Conservation (phyloP, 176 grass and related monocot species). For the Miscanthus lutarioriparius region DNA sequence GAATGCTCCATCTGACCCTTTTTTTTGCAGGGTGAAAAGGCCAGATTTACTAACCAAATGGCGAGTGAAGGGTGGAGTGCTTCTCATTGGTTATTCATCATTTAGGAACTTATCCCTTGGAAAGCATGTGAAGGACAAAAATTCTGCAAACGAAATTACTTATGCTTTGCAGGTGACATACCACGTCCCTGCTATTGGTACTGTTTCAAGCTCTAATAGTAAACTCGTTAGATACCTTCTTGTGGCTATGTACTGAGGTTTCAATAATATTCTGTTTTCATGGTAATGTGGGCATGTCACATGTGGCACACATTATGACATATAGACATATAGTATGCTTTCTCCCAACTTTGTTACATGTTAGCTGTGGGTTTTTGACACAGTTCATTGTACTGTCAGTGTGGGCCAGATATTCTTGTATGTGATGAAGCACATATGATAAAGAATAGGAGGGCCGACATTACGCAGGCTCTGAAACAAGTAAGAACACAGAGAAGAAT, state of each 20-base stretch:
- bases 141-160: slow-evolving; percentile 64
- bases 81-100: slow-evolving; percentile 94
- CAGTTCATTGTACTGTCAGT: slow-evolving; percentile 52
- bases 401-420: slow-evolving; percentile 95
- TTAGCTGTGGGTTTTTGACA: slow-evolving; percentile 40
- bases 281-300: slow-evolving; percentile 1
- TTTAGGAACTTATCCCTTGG: slow-evolving; percentile 93
- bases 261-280: not conserved
- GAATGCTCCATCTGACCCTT: slow-evolving; percentile 3
- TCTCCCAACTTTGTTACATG: not conserved
- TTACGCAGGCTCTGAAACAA: slow-evolving; percentile 90
- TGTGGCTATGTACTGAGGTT: slow-evolving; percentile 18
- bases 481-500: slow-evolving; percentile 94
- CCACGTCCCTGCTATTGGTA: not conserved
- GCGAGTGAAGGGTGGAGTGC: slow-evolving; percentile 78
- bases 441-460: slow-evolving; percentile 92
- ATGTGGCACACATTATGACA: slow-evolving; percentile 8
- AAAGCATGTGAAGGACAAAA: slow-evolving; percentile 71
- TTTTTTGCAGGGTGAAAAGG: slow-evolving; percentile 67
- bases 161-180: slow-evolving; percentile 73
- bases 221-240: slow-evolving; percentile 8
- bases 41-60: slow-evolving; percentile 79
- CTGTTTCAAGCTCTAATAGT: slow-evolving; percentile 26
- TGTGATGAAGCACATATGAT: slow-evolving; percentile 99
- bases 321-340: slow-evolving; percentile 1